phyloP scores from a whole-genome alignment of 2,329 filamentous ascomycete species.

The Leptographium flavum region DNA sequence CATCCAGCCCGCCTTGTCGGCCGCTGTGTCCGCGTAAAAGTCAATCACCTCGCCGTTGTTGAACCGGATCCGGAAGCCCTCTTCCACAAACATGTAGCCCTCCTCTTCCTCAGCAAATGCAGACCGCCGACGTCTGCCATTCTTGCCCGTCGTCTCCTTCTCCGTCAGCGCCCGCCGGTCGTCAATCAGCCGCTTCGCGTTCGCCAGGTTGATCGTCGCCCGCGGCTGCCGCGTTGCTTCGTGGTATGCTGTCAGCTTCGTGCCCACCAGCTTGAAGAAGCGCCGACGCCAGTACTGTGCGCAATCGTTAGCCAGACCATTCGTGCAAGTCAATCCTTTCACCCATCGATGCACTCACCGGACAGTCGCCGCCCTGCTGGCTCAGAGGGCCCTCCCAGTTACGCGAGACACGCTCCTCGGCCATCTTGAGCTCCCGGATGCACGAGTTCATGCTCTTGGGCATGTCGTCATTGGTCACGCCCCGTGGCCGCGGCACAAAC shows the following conservation, averaged over 20 bases:
- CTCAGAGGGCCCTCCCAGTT: slow-evolving; percentile 82
- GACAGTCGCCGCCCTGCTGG: slow-evolving; percentile 95
- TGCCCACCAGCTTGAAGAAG: slow-evolving; percentile 87
- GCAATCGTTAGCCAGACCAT: slow-evolving; percentile 16
- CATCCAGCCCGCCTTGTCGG: slow-evolving; percentile 93
- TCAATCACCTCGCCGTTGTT: slow-evolving; percentile 97
- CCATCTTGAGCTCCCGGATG: slow-evolving; percentile 82
- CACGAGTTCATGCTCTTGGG: slow-evolving; percentile 98
- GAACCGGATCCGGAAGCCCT: slow-evolving; percentile 96
- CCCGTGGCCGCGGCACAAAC: slow-evolving; percentile 86
- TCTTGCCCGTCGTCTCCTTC: slow-evolving; percentile 64
- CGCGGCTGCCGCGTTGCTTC: slow-evolving; percentile 90
- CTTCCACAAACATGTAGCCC: slow-evolving; percentile 98
- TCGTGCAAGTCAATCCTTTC: background rate
- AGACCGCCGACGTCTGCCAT: slow-evolving; percentile 72
- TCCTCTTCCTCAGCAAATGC: slow-evolving; percentile 97
- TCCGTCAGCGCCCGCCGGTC: slow-evolving; percentile 74
- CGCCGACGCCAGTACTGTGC: slow-evolving; percentile 86
- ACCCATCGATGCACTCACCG: slow-evolving; percentile 45
- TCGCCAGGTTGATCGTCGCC: slow-evolving; percentile 90
- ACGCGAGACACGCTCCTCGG: slow-evolving; percentile 63
- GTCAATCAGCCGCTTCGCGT: slow-evolving; percentile 86
- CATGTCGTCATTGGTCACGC: slow-evolving; percentile 83
- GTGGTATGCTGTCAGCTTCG: slow-evolving; percentile 88
- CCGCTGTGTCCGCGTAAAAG: slow-evolving; percentile 84